Conservation (phyloP, 2,329 filamentous ascomycete genomes). For the Colletotrichum karsti region DNA sequence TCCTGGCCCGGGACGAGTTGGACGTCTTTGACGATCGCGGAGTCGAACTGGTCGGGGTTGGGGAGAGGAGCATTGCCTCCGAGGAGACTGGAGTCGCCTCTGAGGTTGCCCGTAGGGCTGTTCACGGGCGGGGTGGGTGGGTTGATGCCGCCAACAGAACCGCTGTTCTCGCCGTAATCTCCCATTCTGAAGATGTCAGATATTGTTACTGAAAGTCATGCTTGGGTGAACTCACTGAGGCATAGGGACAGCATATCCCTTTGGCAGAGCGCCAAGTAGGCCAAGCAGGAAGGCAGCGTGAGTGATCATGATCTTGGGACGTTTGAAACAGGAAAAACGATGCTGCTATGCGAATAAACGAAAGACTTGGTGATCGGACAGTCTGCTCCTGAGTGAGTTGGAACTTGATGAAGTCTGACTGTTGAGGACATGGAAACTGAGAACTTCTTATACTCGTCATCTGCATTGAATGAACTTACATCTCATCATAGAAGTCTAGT, state of each 20-base stretch:
- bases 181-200: conserved; percentile 39
- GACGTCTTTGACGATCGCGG: conserved; percentile 46
- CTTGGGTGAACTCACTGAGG: not conserved
- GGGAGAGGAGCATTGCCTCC: conserved; percentile 49
- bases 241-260: not conserved
- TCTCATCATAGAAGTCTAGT: not conserved
- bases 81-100: conserved; percentile 47
- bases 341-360: not conserved
- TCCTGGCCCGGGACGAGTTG: conserved; percentile 59
- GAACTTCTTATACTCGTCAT: conserved; percentile 1
- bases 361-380: not conserved
- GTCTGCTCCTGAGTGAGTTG: not conserved
- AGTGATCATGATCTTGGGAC: not conserved
- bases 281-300: conserved; percentile 1
- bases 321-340: not conserved
- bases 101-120: conserved; percentile 46
- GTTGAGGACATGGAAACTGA: not conserved
- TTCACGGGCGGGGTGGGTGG: conserved; percentile 48
- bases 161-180: conserved; percentile 50
- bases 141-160: conserved; percentile 49
- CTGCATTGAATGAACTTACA: not conserved
- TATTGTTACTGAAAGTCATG: too few species aligned
- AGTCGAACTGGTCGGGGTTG: conserved; percentile 42
- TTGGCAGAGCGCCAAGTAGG: conserved; percentile 12
- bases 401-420: not conserved